Base-by-base conservation (phyloP, 176 grass and related monocot species). In the Hsuehochloa calcarea region DNA sequence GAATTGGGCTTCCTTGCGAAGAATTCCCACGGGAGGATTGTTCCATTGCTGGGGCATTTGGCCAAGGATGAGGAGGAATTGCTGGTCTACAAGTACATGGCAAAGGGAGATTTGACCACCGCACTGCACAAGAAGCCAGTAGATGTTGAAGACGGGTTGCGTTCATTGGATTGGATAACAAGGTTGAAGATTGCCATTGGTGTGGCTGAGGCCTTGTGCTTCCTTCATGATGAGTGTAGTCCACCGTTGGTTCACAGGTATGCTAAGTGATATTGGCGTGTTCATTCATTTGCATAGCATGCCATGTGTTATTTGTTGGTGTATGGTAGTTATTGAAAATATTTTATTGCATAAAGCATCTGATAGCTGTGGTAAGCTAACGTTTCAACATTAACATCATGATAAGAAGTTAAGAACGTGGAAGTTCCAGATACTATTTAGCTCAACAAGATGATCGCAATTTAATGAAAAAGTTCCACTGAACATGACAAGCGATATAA, bases 161-260 rank as follows among this genome's bases (percentile, higher is more conserved):
- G 34, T 17, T 94, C 96, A 10, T 85, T 98, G 78, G 96, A 98
- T 79, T 98, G 96, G 96, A 98, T 98, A 89, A 98, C 90, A 22
- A 90, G 96, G 80, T 75, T 98, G 74, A 98, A 98, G 80, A 91
- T 98, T 38, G 96, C 96, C 23, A 90, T 51, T 44, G 96, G 93
- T 29, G 58, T 94, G 16, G 90, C 89, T 29, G 93, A 98, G 84
- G 96, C 91, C 12, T 73, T 98, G 69, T 95, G 96, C 73, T 95
- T 95, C 87, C 90, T 98, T 80, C 96, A 98, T 47, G 77, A 98
- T 5, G 91, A 92, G 59, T 93, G 89, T 60, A 90, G 65, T 66
- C 93, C 96, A 22, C 86, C 96, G 20, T 79, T 98, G 79, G 91
- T 98, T 65, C 96, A 98, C 75, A 90, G 96, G 93, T 98, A 90